A percentile compares a stretch with the other conserved stretches of the same genome.
Evolutionary conservation across 1,284 basidiomycete species (phyloP).

Genomic region (Omphalotus olearius): DNA sequence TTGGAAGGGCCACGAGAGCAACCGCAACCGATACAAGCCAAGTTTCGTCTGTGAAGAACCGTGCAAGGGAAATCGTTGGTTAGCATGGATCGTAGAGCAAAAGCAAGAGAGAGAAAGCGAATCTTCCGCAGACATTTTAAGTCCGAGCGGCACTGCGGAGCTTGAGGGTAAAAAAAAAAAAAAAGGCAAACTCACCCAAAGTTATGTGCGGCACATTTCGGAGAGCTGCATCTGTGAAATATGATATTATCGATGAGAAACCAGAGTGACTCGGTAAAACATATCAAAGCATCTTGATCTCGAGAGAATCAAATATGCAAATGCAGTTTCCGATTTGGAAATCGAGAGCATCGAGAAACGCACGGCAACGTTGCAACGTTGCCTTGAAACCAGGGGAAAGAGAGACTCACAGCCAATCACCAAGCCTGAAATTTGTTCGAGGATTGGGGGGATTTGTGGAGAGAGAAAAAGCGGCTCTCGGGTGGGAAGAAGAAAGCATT

Average conservation of each 20-base stretch:
- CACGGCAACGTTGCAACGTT: not conserved
- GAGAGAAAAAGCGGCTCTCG: slow-evolving; percentile 30
- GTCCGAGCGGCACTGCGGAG: slow-evolving; percentile 6
- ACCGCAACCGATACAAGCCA: slow-evolving; percentile 70
- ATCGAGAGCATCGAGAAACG: slow-evolving; percentile 2
- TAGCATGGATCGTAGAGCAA: slow-evolving; percentile 30
- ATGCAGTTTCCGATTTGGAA: slow-evolving; percentile 8
- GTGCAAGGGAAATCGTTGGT: slow-evolving; percentile 28
- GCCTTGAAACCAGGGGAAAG: slow-evolving; percentile 4
- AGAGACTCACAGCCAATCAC: slow-evolving; percentile 74
- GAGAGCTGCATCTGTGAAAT: slow-evolving; percentile 46
- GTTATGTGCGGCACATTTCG: slow-evolving; percentile 66
- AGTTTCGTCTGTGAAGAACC: slow-evolving; percentile 57
- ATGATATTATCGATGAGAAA: slow-evolving; percentile 5
- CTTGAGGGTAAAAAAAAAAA: not conserved
- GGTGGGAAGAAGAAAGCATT: slow-evolving; percentile 27
- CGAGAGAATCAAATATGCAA: slow-evolving; percentile 18
- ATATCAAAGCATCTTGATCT: slow-evolving; percentile 2
- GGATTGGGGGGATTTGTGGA: slow-evolving; percentile 75
- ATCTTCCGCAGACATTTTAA: not conserved
- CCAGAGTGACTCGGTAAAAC: not conserved
- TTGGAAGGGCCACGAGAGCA: slow-evolving; percentile 44
- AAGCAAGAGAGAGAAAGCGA: slow-evolving; percentile 13
- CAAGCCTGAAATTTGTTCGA: slow-evolving; percentile 63
- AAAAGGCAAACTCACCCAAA: slow-evolving; percentile 52